These are phyloP conservation scores for Aspergillus fumigatiaffinis DNA, from an alignment of 2,329 filamentous ascomycete species.

Conservation along the genomic window DNA sequence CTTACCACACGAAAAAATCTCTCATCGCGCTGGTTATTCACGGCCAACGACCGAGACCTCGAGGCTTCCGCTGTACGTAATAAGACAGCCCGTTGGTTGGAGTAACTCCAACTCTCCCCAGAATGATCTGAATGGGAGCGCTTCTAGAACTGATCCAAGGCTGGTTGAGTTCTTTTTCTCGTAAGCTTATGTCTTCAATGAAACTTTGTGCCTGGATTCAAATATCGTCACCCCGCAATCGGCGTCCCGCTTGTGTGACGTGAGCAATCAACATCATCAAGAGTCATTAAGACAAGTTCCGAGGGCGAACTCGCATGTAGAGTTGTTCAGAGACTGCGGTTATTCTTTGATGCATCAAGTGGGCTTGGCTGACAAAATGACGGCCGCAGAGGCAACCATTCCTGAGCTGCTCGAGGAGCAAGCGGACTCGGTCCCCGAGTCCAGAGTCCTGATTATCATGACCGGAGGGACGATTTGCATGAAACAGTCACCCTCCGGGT, in stretches of 20 bases:
- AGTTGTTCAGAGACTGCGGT: not conserved
- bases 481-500: conserved; percentile 73
- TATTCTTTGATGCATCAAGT: not conserved
- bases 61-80: not conserved
- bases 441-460: conserved; percentile 82
- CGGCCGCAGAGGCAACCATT: conserved; percentile 13
- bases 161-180: not conserved
- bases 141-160: not conserved
- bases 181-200: not conserved
- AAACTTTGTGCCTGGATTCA: not conserved
- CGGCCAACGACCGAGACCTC: not conserved
- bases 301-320: not conserved
- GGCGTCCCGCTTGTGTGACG: not conserved
- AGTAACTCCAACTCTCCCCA: not conserved
- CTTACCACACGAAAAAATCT: not conserved
- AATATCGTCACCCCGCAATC: not conserved
- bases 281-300: not conserved
- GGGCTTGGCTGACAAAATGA: conserved; percentile 14
- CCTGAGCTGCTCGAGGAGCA: conserved; percentile 20
- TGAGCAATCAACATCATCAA: not conserved
- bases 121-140: not conserved
- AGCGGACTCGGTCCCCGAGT: conserved; percentile 56
- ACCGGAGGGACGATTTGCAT: conserved; percentile 84
- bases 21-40: not conserved
- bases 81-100: not conserved